Evolutionary conservation across 2,329 filamentous ascomycete species (phyloP).

Genomic region (Ophiostoma sp.): DNA sequence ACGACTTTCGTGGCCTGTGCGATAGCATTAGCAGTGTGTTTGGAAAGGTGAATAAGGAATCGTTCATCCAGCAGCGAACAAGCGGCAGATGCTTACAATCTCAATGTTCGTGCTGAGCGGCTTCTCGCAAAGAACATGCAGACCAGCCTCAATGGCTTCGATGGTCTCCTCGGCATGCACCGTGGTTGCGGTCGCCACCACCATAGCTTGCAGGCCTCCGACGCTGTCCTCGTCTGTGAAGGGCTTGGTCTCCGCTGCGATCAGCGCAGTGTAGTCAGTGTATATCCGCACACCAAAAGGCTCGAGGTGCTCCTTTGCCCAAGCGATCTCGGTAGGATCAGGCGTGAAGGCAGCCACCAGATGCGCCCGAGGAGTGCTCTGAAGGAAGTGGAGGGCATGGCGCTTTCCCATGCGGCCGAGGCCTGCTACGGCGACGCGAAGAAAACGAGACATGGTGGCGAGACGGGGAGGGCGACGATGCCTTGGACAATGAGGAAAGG

Average conservation of each 20-base stretch:
- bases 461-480: too few relatives aligned
- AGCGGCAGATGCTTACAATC: neutral
- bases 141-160: neutral
- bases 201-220: neutral
- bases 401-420: slow-evolving; percentile 1
- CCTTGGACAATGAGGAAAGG: too few relatives aligned
- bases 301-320: neutral
- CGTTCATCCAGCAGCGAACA: neutral
- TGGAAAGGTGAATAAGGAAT: too few relatives aligned
- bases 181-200: neutral
- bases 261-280: neutral
- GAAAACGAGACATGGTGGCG: too few relatives aligned
- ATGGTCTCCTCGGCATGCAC: neutral
- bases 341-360: neutral
- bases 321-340: neutral
- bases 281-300: neutral
- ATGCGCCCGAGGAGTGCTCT: neutral
- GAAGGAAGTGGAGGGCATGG: neutral
- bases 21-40: neutral
- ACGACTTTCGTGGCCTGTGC: neutral
- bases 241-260: neutral
- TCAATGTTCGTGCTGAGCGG: neutral
- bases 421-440: neutral
- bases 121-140: neutral
- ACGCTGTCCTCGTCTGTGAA: too few relatives aligned